Evolutionary conservation across 2,329 filamentous ascomycete genomes (phyloP), one percentile per base, ranked within the genome.

Genomic region (Orbilia brochopaga): DNA sequence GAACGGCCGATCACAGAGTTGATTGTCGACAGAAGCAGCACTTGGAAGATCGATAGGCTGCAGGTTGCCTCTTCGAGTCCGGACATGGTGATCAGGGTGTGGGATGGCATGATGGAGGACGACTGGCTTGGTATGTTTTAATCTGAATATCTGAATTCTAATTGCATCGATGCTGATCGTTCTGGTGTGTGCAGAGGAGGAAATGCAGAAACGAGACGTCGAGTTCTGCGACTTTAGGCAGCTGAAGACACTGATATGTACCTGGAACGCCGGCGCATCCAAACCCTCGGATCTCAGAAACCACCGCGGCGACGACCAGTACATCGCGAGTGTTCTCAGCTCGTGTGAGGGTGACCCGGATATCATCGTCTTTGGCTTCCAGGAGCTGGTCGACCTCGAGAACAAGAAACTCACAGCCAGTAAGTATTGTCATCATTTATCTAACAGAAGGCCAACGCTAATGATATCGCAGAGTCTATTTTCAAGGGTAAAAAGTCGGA

Each of bases 321-420:
- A 97, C 79, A 90, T 97, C 77, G 87, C 87, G 74, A 87, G 93
- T 65, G 84, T 96, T 15, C 83, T 99, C 24, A 85, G 88, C 74
- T 86, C 85, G n/a, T 88, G 89, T 73, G 85, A 88, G 42, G 64
- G 54, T 1, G 87, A 89, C 6, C 91, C 94, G 0, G 94, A 97
- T 76, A 92, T 99, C 55, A 81, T 97, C 1, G 86, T 97, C 0
- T 99, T 99, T 82, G 93, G 92, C 0, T 99, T 99, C 79, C 94
- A 99, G 79, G 94, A 99, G 80, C 84, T 99, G n/a, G 94, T 99
- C 2, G 94, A 99, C 78, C 83, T 99, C 6, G 94, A 99, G 79
- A 91, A 99, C 81, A 97, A 97, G 81, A 95, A 92, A 75, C 90
- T 95, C 56, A 97, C 93, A 21, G 94, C 94, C n/a, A 97, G 87